Evolutionary conservation across 169 alveolate species (phyloP).

Genomic region (Eimeria necatrix): DNA sequence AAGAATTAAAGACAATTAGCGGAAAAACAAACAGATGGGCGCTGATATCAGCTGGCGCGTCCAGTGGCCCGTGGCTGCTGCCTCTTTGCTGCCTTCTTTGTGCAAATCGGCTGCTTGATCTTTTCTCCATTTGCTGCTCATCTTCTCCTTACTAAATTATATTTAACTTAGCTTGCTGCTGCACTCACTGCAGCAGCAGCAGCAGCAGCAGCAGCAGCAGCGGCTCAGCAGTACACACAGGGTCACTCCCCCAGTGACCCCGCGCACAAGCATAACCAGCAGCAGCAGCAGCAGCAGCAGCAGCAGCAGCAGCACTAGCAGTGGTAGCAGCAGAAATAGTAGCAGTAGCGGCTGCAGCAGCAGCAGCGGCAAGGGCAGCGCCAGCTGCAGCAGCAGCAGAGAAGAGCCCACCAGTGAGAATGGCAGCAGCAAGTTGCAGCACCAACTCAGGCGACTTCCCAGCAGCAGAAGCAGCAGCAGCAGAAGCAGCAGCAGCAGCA

Average conservation of each 20-base stretch:
- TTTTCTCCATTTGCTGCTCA: background rate
- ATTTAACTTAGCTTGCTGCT: background rate
- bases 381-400: too few relatives aligned
- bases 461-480: constrained; percentile 17
- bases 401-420: background rate
- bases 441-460: background rate
- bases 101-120: background rate
- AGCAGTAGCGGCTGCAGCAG: background rate
- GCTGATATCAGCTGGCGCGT: background rate
- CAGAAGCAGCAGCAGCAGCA: constrained; percentile 28
- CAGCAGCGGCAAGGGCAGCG: too few relatives aligned
- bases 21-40: background rate
- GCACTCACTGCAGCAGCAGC: background rate
- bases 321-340: background rate
- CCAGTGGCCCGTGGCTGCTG: background rate
- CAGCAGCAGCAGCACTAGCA: background rate
- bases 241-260: background rate
- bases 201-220: too few relatives aligned
- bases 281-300: constrained; percentile 11
- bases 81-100: background rate
- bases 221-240: background rate
- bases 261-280: background rate
- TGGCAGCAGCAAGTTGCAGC: background rate
- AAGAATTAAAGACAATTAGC: background rate
- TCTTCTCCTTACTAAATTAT: too few relatives aligned